These are phyloP conservation scores for Blastomyces emzantsi DNA, from an alignment of 2,329 filamentous ascomycete genomes.

Conservation along the genomic window DNA sequence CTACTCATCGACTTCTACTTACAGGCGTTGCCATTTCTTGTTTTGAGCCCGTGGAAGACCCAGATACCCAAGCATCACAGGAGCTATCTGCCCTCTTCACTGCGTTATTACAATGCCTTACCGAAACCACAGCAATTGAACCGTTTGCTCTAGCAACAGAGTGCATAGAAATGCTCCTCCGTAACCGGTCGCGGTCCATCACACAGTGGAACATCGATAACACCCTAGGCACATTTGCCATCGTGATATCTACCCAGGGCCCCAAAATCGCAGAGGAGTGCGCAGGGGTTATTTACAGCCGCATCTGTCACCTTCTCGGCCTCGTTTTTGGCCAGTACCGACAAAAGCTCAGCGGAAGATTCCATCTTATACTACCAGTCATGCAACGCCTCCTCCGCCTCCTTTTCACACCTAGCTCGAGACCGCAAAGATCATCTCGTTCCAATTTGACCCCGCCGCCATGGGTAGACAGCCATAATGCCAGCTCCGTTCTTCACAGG, in stretches of 20 bases:
- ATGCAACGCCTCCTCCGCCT: slow-evolving; percentile 48
- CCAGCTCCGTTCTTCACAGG: slow-evolving; percentile 22
- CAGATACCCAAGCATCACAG: slow-evolving; percentile 28
- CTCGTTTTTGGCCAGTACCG: slow-evolving; percentile 49
- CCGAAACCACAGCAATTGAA: slow-evolving; percentile 27
- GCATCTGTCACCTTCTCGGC: slow-evolving; percentile 46
- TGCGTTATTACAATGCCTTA: slow-evolving; percentile 25
- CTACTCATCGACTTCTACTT: slow-evolving; percentile 29
- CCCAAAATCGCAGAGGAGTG: slow-evolving; percentile 26
- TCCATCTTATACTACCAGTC: slow-evolving; percentile 49
- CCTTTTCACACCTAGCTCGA: slow-evolving; percentile 44
- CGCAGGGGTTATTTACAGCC: slow-evolving; percentile 41
- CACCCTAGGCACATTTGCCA: slow-evolving; percentile 32
- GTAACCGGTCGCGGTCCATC: slow-evolving; percentile 33
- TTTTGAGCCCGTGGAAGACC: slow-evolving; percentile 29
- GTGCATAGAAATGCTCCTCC: slow-evolving; percentile 32
- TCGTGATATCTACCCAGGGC: slow-evolving; percentile 28
- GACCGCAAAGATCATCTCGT: slow-evolving; percentile 16
- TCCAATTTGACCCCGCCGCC: slow-evolving; percentile 16
- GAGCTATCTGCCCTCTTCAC: slow-evolving; percentile 32
- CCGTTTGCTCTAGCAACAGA: slow-evolving; percentile 35
- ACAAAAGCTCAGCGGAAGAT: slow-evolving; percentile 49
- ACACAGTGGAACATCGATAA: slow-evolving; percentile 40
- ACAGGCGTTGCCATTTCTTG: slow-evolving; percentile 29
- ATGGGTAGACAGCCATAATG: slow-evolving; percentile 15